Conservation (phyloP, 1,284 basidiomycete genomes). For the Naganishia cerealis region DNA sequence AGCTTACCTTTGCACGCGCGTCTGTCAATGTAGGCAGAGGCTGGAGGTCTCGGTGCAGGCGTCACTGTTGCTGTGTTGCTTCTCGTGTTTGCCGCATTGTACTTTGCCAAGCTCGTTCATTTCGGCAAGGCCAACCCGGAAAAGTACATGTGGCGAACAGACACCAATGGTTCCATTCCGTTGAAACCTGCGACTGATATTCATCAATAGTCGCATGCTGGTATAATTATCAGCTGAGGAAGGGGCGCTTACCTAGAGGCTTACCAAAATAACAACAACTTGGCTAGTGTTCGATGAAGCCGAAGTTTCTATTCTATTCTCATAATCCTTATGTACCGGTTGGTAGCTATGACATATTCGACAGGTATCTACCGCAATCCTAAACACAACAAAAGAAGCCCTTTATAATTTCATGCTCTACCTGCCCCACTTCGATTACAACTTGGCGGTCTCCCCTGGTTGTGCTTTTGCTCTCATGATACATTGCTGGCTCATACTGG, state of each 20-base stretch:
- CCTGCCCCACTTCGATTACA: background rate
- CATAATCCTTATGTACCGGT: background rate
- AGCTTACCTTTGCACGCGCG: background rate
- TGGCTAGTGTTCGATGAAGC: background rate
- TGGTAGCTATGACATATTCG: background rate
- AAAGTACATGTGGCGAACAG: conserved; percentile 27
- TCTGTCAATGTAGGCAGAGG: conserved; percentile 1
- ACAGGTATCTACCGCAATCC: background rate
- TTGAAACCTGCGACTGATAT: conserved; percentile 15
- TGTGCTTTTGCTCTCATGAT: conserved; percentile 14
- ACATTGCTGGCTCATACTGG: conserved; percentile 27
- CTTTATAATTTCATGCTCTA: background rate
- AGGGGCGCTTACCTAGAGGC: background rate
- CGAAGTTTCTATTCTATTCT: background rate
- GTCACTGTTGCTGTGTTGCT: conserved; percentile 4
- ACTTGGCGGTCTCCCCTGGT: background rate
- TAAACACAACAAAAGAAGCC: background rate
- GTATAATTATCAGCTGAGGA: background rate
- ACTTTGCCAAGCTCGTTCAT: conserved; percentile 25
- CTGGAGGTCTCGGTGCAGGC: conserved; percentile 20
- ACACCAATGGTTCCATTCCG: conserved; percentile 14
- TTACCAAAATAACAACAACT: background rate
- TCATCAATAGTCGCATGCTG: conserved; percentile 2
- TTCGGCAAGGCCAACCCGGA: conserved; percentile 23
- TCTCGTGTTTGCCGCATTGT: conserved; percentile 10